Base-by-base conservation (phyloP, 2,329 filamentous ascomycete genomes). In the Phialophora expanda region DNA sequence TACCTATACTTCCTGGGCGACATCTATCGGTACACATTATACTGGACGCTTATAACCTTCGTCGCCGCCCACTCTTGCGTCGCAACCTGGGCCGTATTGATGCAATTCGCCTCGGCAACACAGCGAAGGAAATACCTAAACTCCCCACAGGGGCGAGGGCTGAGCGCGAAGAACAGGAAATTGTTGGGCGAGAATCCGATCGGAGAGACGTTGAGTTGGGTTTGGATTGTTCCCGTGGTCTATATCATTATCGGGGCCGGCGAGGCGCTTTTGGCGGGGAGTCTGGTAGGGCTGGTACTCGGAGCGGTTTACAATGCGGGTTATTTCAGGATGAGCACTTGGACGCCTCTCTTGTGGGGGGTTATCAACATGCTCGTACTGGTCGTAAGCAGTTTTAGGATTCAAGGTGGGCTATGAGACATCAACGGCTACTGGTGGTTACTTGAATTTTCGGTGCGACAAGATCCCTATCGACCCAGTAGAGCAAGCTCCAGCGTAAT, bases 271-370 rank as follows among this genome's bases (percentile, higher is more conserved):
- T 80, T 96, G 66, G 90, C 92, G 0, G 93, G 93, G 0, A 94
- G 90, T 72, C 84, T 96, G 24, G 89, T 93, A 26, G 93, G 93
- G 0, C 79, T 93, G 59, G 81, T 97, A 56, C 81, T 96, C 22
- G 92, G 91, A 12, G 91, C 89, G 8, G 86, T 94, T 41, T 97
- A 96, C 75, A 86, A 88, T 72, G 86, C 90, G 2, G 93, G 92
- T 51, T 92, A 90, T 78, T 96, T 94, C 76, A 84, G 88, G 73
- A 95, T 97, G 92, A 94, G 92, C 54, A 97, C 93, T 0, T 97
- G 93, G 93, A 91, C 96, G 59, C 93, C 93, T 0, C 90, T 95
- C 74, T 85, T 93, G 24, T 97, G 93, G 93, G 91, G 88, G 0
- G 85, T 91, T 74, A 90, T 94, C 76, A 96, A 92, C 76, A 88